These are phyloP conservation scores for Pseudocercospora macadamiae DNA, from an alignment of 2,329 filamentous ascomycete genomes.

Conservation along the genomic window DNA sequence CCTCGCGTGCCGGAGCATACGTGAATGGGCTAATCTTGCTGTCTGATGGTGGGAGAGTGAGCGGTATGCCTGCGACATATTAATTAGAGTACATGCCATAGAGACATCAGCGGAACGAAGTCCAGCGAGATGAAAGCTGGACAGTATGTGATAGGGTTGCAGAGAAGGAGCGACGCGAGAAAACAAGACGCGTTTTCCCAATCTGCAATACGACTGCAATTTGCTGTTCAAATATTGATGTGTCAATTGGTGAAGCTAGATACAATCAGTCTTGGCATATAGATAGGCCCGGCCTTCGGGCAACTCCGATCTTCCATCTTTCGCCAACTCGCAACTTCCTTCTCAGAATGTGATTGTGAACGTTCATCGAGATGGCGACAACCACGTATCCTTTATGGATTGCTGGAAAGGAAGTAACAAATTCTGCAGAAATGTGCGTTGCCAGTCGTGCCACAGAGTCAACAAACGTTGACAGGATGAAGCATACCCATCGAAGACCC, in stretches of 20 bases:
- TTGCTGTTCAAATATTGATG: too few relatives aligned
- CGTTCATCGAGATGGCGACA: constrained; percentile 1
- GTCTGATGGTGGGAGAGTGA: constrained; percentile 65
- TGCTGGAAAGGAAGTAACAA: constrained; percentile 9
- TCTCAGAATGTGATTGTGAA: not conserved
- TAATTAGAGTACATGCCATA: too few relatives aligned
- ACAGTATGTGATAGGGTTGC: too few relatives aligned
- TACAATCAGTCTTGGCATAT: too few relatives aligned
- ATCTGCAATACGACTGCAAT: too few relatives aligned
- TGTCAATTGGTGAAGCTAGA: too few relatives aligned
- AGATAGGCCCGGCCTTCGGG: too few relatives aligned
- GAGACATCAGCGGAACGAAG: too few relatives aligned
- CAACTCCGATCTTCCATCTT: too few relatives aligned
- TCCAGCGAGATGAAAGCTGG: too few relatives aligned
- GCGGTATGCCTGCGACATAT: constrained; percentile 31
- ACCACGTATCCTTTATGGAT: constrained; percentile 10
- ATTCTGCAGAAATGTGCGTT: constrained; percentile 3
- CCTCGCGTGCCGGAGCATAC: constrained; percentile 66
- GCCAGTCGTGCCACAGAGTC: not conserved
- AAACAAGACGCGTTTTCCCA: too few relatives aligned
- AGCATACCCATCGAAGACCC: constrained; percentile 60
- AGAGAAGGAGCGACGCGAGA: too few relatives aligned
- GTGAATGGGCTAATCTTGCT: constrained; percentile 67
- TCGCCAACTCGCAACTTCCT: not conserved
- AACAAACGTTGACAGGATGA: not conserved